phyloP scores from a whole-genome alignment of 169 alveolate genomes.

The Babesia bigemina region DNA sequence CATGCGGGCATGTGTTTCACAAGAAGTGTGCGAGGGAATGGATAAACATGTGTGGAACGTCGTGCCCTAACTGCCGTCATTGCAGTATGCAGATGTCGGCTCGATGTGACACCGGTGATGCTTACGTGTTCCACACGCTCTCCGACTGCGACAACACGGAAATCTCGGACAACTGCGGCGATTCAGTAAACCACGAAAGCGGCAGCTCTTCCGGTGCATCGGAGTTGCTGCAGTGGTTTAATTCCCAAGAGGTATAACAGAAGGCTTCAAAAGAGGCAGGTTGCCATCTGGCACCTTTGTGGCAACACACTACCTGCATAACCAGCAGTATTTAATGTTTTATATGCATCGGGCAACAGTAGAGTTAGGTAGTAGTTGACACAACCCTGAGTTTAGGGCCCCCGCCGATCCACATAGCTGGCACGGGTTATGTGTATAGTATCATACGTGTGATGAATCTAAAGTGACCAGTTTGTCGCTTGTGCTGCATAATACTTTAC shows the following conservation, averaged over 20 bases:
- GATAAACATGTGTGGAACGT: constrained; percentile 58
- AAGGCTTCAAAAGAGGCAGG: background rate
- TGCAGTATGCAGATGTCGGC: background rate
- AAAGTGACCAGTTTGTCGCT: too few species aligned
- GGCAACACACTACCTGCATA: too few species aligned
- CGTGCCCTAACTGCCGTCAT: constrained; percentile 76
- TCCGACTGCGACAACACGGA: constrained; percentile 24
- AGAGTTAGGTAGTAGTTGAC: too few species aligned
- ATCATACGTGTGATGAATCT: too few species aligned
- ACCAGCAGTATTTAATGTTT: too few species aligned
- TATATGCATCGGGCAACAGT: too few species aligned
- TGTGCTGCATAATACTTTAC: too few species aligned
- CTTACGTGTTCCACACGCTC: constrained; percentile 1
- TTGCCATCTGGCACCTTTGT: background rate
- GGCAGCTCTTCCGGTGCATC: constrained; percentile 12
- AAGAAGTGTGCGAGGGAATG: constrained; percentile 67
- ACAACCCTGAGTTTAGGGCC: too few species aligned
- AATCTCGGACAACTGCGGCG: background rate
- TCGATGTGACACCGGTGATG: background rate
- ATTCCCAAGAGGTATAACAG: constrained; percentile 20
- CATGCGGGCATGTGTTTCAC: constrained; percentile 76
- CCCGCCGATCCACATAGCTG: too few species aligned
- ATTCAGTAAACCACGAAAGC: background rate
- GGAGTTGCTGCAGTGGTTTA: constrained; percentile 26
- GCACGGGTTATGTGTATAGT: too few species aligned